Evolutionary conservation across 2,329 filamentous ascomycete species (phyloP).

Genomic region (Davidsoniella virescens): DNA sequence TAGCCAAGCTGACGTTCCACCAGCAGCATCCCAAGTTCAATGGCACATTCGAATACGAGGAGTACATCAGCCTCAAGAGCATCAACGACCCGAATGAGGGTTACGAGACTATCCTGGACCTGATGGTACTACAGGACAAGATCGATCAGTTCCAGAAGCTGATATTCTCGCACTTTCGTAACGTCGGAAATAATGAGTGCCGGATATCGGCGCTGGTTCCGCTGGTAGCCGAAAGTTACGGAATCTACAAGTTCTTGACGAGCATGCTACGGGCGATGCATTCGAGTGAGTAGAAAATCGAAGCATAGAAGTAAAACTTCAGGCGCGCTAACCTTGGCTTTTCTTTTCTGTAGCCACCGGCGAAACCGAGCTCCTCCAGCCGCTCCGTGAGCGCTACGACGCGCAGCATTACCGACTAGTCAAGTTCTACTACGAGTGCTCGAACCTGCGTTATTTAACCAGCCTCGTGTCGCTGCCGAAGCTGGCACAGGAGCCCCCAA

Average conservation of each 20-base stretch:
- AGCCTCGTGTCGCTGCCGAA: conserved; percentile 94
- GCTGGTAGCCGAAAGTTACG: conserved; percentile 92
- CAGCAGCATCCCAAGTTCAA: conserved; percentile 96
- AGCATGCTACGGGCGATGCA: conserved; percentile 99
- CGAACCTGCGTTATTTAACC: conserved; percentile 89
- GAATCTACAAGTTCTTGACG: conserved; percentile 98
- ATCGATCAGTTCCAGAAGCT: conserved; percentile 98
- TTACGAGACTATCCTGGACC: conserved; percentile 87
- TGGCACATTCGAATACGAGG: conserved; percentile 95
- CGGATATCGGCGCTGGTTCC: conserved; percentile 87
- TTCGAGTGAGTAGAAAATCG: conserved; percentile 45
- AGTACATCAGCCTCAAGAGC: conserved; percentile 93
- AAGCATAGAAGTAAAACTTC: too few species aligned
- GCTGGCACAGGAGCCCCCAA: conserved; percentile 84
- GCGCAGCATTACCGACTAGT: conserved; percentile 92
- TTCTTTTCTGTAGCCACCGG: conserved; percentile 48
- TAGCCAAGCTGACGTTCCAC: conserved; percentile 93
- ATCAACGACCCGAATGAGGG: conserved; percentile 99
- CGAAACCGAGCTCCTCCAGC: conserved; percentile 81
- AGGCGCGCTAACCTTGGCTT: conserved; percentile 14
- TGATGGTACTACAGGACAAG: conserved; percentile 94
- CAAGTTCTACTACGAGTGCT: conserved; percentile 98
- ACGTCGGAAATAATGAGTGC: conserved; percentile 87
- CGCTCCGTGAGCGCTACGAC: conserved; percentile 75
- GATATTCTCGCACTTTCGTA: conserved; percentile 91